Evolutionary conservation across 441 rosid genomes (phyloP).

Genomic region (Populus hybrid): DNA sequence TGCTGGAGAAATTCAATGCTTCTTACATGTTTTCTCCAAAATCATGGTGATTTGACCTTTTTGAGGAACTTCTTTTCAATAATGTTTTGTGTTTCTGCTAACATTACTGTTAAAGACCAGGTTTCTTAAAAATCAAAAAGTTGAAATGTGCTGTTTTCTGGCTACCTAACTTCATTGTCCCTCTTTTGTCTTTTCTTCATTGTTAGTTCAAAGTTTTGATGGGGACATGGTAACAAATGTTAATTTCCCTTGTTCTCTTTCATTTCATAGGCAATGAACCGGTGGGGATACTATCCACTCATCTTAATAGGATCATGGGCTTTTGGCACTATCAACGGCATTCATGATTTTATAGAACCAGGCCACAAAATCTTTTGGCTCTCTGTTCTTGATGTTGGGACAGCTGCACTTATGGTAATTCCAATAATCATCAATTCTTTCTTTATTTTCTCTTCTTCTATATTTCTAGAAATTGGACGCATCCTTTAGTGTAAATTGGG

Average conservation of each 20-base stretch:
- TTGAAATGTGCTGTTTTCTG: not conserved
- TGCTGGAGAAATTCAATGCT: not conserved
- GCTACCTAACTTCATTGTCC: not conserved
- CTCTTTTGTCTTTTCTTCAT: no score
- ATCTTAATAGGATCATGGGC: slow-evolving; percentile 96
- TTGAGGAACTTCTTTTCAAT: not conserved
- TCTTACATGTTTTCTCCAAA: not conserved
- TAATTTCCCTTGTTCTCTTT: slow-evolving; percentile 8
- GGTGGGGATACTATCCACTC: slow-evolving; percentile 98
- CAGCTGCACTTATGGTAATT: slow-evolving; percentile 90
- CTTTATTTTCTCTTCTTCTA: not conserved
- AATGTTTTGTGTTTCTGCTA: not conserved
- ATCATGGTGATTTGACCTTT: not conserved
- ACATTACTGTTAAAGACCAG: not conserved
- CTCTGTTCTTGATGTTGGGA: slow-evolving; percentile 86
- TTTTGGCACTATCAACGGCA: slow-evolving; percentile 85
- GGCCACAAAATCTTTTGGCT: slow-evolving; percentile 91
- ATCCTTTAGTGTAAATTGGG: not conserved
- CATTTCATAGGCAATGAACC: slow-evolving; percentile 63
- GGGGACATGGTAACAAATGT: not conserved
- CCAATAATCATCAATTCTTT: slow-evolving; percentile 6
- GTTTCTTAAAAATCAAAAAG: not conserved
- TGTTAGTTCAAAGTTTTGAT: not conserved
- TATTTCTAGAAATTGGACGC: not conserved
- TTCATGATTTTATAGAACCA: slow-evolving; percentile 84